Conservation (phyloP, 371 early-diverging fungal genomes). For the Mortierella sp. region DNA sequence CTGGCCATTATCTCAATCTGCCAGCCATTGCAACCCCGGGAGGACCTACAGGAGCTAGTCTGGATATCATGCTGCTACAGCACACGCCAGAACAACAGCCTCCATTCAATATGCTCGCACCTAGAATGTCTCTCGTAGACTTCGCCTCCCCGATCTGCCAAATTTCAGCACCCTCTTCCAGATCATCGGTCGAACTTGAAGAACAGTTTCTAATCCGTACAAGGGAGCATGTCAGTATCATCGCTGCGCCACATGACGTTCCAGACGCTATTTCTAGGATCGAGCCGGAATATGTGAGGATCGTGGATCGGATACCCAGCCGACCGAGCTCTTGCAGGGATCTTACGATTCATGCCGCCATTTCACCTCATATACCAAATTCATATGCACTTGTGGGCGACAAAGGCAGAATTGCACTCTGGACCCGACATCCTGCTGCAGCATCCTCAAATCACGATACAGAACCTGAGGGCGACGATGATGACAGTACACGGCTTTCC, state of each 20-base stretch:
- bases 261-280: conserved; percentile 33
- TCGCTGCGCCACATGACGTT: conserved; percentile 12
- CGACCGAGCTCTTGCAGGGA: conserved; percentile 18
- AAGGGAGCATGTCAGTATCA: conserved; percentile 22
- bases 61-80: conserved; percentile 19
- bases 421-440: conserved; percentile 13
- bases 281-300: conserved; percentile 13
- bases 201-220: conserved; percentile 43
- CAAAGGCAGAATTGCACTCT: conserved; percentile 27
- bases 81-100: conserved; percentile 30
- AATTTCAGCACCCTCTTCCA: conserved; percentile 17
- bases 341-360: conserved; percentile 35
- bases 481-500: no score
- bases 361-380: conserved; percentile 34
- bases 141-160: conserved; percentile 39
- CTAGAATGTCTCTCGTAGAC: conserved; percentile 16
- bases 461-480: no score
- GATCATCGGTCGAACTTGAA: not conserved
- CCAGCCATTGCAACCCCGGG: conserved; percentile 32
- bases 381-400: conserved; percentile 45
- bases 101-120: conserved; percentile 19
- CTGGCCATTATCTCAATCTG: conserved; percentile 15
- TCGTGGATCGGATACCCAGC: conserved; percentile 17
- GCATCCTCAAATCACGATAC: no score
- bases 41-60: conserved; percentile 30